Base-by-base conservation (phyloP, 441 rosid genomes). In the Lepidium campestre region DNA sequence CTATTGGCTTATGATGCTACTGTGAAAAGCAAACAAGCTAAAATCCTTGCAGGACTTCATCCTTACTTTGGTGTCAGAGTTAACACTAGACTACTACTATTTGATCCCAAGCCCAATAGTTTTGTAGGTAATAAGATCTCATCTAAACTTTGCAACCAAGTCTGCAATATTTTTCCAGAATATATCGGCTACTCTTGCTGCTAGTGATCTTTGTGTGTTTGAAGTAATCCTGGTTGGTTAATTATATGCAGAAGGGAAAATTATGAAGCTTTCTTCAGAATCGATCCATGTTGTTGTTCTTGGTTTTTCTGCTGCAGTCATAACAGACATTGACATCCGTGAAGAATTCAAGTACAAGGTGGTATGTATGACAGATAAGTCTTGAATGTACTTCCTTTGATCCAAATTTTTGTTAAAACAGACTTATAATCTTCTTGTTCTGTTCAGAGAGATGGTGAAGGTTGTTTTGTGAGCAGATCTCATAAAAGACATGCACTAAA, bases 201-300 rank as follows among this genome's bases (percentile, higher is more conserved):
- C 8, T 45, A 14, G 59, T 31, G 49, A 17, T 36, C 35, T 13
- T 6, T 39, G 39, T 44, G 50, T 50, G 36, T 46, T 29, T 67
- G 19, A 45, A 44, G 23, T 42, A 13, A 18, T 17, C 1, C 4
- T 10, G 25, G 34, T 44, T 55, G 13, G 10, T 40, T 54, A 13
- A 13, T 36, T 39, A 10, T 15, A 67, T 75, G 27, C 88, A 93
- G 97, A 91, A 56, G 93, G 96, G 69, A 81, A 83, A 53, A 87
- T 91, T 12, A 83, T 86, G 62, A 89, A 86, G 73, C 65, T 91
- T 71, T 68, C 82, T 7, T 80, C 73, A 67, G 96, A 86, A 66
- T 85, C 91, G 15, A 85, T 93, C 61, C 95, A 89, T 76, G 74
- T 67, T 9, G 76, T 91, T 60, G 81, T 93, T 84, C 95, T 93